phyloP scores from a whole-genome alignment of 768 basidiomycete genomes.

The Rickenella mellea region DNA sequence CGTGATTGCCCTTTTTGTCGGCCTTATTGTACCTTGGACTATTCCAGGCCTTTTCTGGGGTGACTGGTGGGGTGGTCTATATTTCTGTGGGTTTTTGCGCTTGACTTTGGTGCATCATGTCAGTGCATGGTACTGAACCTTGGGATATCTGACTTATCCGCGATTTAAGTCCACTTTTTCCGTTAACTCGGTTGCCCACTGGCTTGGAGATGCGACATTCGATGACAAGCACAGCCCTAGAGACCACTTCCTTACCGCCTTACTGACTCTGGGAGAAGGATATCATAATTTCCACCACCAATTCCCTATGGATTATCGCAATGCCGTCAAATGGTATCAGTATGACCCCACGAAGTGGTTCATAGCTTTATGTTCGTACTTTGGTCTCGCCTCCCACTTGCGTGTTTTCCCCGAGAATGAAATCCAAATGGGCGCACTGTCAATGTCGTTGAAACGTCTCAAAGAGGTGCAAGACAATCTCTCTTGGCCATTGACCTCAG shows the following conservation, averaged over 20 bases:
- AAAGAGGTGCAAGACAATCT: conserved; percentile 53
- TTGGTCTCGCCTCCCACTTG: conserved; percentile 75
- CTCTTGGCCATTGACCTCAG: conserved; percentile 48
- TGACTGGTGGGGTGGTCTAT: conserved; percentile 44
- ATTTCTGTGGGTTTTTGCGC: conserved; percentile 39
- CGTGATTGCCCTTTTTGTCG: conserved; percentile 31
- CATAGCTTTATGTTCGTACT: conserved; percentile 50
- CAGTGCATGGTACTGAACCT: conserved; percentile 10
- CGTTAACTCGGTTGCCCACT: conserved; percentile 85
- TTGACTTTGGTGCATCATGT: conserved; percentile 44
- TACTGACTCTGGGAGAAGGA: conserved; percentile 80
- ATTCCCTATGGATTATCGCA: conserved; percentile 73
- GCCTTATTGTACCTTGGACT: conserved; percentile 34
- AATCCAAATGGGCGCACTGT: conserved; percentile 69
- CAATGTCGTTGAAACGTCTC: conserved; percentile 76
- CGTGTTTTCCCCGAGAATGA: conserved; percentile 85
- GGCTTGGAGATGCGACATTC: conserved; percentile 71
- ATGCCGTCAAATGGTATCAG: conserved; percentile 67
- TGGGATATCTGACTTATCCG: not conserved
- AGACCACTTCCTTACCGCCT: conserved; percentile 72
- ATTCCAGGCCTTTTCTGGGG: conserved; percentile 43
- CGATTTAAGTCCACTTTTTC: conserved; percentile 65
- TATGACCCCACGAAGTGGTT: conserved; percentile 75
- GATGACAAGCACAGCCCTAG: conserved; percentile 73
- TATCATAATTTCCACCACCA: conserved; percentile 91